Evolutionary conservation across 257 asterid genomes (phyloP).

Genomic region (Prunella vulgaris): DNA sequence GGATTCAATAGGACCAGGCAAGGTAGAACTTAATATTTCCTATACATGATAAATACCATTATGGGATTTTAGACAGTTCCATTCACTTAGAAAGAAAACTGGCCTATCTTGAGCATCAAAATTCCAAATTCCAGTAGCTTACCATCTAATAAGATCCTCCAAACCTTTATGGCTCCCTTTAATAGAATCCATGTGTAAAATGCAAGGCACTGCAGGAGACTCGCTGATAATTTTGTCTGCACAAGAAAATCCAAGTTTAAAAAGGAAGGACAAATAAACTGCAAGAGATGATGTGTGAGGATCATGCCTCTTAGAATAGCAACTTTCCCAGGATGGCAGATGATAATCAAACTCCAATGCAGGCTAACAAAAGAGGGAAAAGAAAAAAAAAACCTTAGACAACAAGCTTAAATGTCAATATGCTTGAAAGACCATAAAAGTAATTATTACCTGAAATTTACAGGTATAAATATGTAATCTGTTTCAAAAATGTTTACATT

Average conservation of each 20-base stretch:
- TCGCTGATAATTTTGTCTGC: constrained; percentile 46
- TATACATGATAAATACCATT: neutral
- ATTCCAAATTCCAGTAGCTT: constrained; percentile 18
- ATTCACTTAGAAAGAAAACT: neutral
- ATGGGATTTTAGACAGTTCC: neutral
- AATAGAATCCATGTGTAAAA: constrained; percentile 89
- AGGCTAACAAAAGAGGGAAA: constrained; percentile 52
- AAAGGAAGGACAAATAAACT: constrained; percentile 16
- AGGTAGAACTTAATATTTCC: constrained; percentile 2
- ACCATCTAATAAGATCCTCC: constrained; percentile 61
- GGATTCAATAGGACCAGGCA: neutral
- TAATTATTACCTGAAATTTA: constrained; percentile 75
- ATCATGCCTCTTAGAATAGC: constrained; percentile 47
- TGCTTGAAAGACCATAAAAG: constrained; percentile 10
- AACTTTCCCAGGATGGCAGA: constrained; percentile 88
- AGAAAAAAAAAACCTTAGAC: constrained; percentile 20
- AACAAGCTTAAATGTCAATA: constrained; percentile 13
- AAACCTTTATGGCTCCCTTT: constrained; percentile 72
- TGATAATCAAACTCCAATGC: constrained; percentile 94
- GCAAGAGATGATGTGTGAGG: constrained; percentile 1
- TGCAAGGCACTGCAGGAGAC: constrained; percentile 52
- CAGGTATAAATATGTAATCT: constrained; percentile 80
- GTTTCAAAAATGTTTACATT: constrained; percentile 69
- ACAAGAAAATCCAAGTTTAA: constrained; percentile 29
- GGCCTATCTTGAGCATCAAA: constrained; percentile 16